phyloP scores from a whole-genome alignment of 305 asterid species.

The Withania somnifera region DNA sequence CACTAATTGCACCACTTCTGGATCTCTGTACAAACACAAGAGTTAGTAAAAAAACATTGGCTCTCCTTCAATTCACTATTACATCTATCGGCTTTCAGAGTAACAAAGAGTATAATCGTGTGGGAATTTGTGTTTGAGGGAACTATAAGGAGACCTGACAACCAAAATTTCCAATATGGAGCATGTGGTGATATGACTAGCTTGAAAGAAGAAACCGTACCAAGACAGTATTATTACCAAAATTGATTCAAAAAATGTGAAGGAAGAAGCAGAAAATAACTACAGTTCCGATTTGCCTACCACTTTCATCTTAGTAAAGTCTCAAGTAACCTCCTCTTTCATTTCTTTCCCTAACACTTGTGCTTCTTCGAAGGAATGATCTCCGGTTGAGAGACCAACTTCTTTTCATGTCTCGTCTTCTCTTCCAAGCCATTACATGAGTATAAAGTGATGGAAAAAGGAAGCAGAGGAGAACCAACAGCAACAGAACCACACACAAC shows the following conservation, averaged over 20 bases:
- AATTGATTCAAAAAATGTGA: neutral
- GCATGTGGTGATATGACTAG: neutral
- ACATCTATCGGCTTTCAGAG: neutral
- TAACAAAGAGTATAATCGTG: neutral
- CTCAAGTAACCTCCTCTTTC: constrained; percentile 55
- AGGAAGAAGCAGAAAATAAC: neutral
- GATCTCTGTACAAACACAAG: constrained; percentile 2
- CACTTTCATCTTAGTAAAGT: constrained; percentile 20
- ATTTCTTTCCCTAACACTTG: constrained; percentile 20
- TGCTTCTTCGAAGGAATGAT: constrained; percentile 41
- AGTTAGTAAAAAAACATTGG: neutral
- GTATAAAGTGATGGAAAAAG: constrained; percentile 59
- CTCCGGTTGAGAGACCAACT: constrained; percentile 58
- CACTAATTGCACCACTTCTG: too few species aligned
- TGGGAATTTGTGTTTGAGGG: neutral
- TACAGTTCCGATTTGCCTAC: neutral
- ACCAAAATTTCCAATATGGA: neutral
- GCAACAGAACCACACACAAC: constrained; percentile 46
- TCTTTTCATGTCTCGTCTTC: constrained; percentile 33
- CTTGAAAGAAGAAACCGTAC: neutral
- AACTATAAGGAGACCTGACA: neutral
- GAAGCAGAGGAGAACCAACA: constrained; percentile 63
- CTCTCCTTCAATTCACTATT: neutral
- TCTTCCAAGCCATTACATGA: constrained; percentile 44
- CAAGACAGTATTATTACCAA: neutral